Evolutionary conservation across 208 protist genomes (phyloP).

Genomic region (Trypanosoma lewisi): DNA sequence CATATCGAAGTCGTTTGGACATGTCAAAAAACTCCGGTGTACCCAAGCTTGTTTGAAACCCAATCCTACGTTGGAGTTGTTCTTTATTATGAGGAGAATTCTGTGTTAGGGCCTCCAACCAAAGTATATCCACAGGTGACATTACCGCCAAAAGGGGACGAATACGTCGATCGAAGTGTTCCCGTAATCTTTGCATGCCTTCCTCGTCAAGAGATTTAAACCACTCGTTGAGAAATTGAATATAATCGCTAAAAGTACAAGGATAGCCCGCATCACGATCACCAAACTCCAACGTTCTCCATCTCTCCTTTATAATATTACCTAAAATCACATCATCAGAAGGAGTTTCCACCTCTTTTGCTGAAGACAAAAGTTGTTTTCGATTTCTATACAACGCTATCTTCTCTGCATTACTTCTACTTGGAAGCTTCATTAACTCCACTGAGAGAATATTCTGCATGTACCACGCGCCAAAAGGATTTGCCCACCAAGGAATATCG

Average conservation of each 20-base stretch:
- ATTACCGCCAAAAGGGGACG: slow-evolving; percentile 91
- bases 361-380: slow-evolving; percentile 36
- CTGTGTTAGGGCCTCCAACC: slow-evolving; percentile 90
- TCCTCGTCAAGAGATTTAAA: slow-evolving; percentile 93
- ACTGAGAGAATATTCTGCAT: slow-evolving; percentile 91
- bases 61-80: slow-evolving; percentile 84
- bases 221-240: slow-evolving; percentile 94
- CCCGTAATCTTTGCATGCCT: slow-evolving; percentile 85
- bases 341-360: slow-evolving; percentile 51
- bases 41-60: slow-evolving; percentile 88
- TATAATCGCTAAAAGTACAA: slow-evolving; percentile 92
- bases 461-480: slow-evolving; percentile 93
- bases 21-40: slow-evolving; percentile 94
- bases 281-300: slow-evolving; percentile 91
- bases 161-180: slow-evolving; percentile 92
- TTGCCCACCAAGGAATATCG: slow-evolving; percentile 93
- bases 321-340: slow-evolving; percentile 83
- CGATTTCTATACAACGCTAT: slow-evolving; percentile 83
- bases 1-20: slow-evolving; percentile 88
- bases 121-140: slow-evolving; percentile 89
- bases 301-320: slow-evolving; percentile 87
- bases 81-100: slow-evolving; percentile 88
- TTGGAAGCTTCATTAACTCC: slow-evolving; percentile 86
- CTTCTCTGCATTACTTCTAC: slow-evolving; percentile 88
- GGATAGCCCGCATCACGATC: slow-evolving; percentile 84